A percentile compares a stretch with the other conserved stretches of the same genome.
These are phyloP conservation scores for Aspergillus ochraceoroseus DNA, from an alignment of 2,329 filamentous ascomycete genomes.

Conservation along the genomic window DNA sequence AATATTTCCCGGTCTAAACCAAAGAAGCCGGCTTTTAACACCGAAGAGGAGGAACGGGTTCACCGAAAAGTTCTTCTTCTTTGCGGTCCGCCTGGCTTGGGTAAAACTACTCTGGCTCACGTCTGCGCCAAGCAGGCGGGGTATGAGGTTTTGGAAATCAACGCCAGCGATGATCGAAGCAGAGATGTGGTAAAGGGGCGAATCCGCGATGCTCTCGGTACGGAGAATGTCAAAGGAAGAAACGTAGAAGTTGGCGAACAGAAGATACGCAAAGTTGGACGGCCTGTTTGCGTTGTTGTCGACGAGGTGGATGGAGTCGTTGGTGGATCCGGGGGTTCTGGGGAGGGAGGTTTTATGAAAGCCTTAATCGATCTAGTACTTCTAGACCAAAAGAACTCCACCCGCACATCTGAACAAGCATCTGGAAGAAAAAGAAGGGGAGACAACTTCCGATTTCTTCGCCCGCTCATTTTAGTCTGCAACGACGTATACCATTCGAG, in stretches of 20 bases:
- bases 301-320: constrained; percentile 97
- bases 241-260: constrained; percentile 46
- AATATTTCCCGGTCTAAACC: constrained; percentile 60
- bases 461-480: constrained; percentile 89
- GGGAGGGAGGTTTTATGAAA: constrained; percentile 92
- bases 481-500: constrained; percentile 95
- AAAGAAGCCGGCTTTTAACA: constrained; percentile 40
- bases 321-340: constrained; percentile 66
- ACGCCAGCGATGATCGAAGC: constrained; percentile 93
- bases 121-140: constrained; percentile 93
- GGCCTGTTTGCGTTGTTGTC: constrained; percentile 86
- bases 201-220: constrained; percentile 86
- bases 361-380: constrained; percentile 86
- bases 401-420: constrained; percentile 27
- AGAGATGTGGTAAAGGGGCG: constrained; percentile 82
- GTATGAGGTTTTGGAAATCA: constrained; percentile 95
- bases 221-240: constrained; percentile 78
- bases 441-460: constrained; percentile 79
- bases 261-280: constrained; percentile 65
- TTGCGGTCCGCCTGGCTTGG: constrained; percentile 85
- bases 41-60: constrained; percentile 62
- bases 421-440: constrained; percentile 57
- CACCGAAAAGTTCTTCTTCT: constrained; percentile 86
- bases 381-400: constrained; percentile 75
- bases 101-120: constrained; percentile 93